Conservation (phyloP, 139 green algal genomes). For the Desmodesmus armatus region DNA sequence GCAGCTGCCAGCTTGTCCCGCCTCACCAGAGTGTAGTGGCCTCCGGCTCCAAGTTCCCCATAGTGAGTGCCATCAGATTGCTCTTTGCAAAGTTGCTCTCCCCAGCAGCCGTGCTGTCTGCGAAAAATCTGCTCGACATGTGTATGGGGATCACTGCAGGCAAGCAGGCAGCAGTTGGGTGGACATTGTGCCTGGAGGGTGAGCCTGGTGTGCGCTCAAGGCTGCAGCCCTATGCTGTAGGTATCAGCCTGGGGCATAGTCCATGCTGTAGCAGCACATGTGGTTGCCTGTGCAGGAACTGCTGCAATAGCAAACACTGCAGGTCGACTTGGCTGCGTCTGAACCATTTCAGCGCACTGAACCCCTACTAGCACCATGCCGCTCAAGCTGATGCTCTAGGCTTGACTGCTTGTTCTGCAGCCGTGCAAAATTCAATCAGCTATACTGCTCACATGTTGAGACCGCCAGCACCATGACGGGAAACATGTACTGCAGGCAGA, state of each 20-base stretch:
- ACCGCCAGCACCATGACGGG: constrained; percentile 13
- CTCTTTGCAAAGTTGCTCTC: neutral
- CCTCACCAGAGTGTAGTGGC: constrained; percentile 22
- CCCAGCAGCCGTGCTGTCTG: too few species aligned
- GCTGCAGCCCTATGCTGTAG: too few species aligned
- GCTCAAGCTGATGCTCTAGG: neutral
- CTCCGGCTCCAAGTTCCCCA: constrained; percentile 24
- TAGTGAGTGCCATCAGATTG: constrained; percentile 38
- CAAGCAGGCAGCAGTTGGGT: neutral
- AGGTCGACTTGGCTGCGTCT: too few species aligned
- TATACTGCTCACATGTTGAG: constrained; percentile 3
- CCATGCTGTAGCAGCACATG: too few species aligned
- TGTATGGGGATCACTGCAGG: constrained; percentile 44
- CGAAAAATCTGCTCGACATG: neutral
- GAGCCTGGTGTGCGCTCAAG: too few species aligned
- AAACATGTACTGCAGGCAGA: constrained; percentile 36
- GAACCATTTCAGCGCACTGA: too few species aligned
- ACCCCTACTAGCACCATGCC: too few species aligned
- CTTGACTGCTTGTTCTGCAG: neutral
- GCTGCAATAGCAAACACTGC: too few species aligned
- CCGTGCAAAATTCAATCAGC: neutral
- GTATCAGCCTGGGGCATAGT: too few species aligned
- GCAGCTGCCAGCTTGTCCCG: too few species aligned
- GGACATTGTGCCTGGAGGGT: too few species aligned
- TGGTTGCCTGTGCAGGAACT: too few species aligned